Percentiles rank a stretch among this genome's conserved stretches.
phyloP scores from a whole-genome alignment of 2,329 filamentous ascomycete species.

The Penicillium sp. region DNA sequence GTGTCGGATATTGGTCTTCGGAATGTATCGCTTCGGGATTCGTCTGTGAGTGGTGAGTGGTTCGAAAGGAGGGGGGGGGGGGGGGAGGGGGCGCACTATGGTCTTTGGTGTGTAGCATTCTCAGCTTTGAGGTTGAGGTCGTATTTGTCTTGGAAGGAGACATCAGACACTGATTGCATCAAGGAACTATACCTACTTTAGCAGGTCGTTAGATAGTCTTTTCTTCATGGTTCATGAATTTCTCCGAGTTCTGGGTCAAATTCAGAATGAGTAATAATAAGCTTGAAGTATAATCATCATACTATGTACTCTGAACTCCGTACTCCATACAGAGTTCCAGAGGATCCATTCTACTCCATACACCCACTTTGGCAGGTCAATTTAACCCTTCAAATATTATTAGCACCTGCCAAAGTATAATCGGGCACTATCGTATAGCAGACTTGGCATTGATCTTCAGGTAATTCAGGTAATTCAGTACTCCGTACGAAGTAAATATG shows the following conservation, averaged over 20 bases:
- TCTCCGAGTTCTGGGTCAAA: background rate
- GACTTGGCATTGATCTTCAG: constrained; percentile 5
- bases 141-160: background rate
- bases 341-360: background rate
- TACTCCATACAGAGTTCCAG: background rate
- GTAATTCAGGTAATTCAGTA: too few relatives aligned
- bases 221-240: background rate
- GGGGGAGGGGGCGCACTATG: background rate
- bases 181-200: background rate
- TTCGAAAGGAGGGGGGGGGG: background rate
- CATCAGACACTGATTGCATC: background rate
- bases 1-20: background rate
- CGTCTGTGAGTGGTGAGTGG: background rate
- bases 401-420: background rate
- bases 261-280: background rate
- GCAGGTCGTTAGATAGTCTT: background rate
- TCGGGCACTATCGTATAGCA: background rate
- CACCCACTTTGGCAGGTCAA: background rate
- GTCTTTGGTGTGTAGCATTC: background rate
- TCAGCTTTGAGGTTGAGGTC: background rate
- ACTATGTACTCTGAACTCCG: too few relatives aligned
- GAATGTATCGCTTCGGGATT: background rate
- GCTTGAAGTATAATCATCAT: background rate
- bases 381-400: background rate
- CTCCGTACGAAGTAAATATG: too few relatives aligned